These are phyloP conservation scores for Penicillium sp. DNA, from an alignment of 2,329 filamentous ascomycete genomes.

Conservation along the genomic window DNA sequence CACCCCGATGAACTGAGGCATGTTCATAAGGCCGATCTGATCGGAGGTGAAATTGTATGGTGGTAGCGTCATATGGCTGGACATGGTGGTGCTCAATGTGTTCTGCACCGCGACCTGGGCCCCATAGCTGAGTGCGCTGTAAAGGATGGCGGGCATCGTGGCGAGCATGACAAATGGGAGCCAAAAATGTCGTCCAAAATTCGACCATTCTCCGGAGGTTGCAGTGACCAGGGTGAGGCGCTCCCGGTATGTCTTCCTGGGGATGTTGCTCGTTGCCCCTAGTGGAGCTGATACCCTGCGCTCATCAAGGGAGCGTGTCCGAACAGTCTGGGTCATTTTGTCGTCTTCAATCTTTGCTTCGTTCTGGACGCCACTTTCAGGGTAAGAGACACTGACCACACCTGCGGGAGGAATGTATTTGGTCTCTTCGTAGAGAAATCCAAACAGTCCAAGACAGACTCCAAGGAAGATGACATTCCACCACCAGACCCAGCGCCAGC, in stretches of 20 bases:
- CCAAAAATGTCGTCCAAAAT: conserved; percentile 11
- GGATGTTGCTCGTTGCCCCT: neutral
- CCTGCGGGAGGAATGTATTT: conserved; percentile 19
- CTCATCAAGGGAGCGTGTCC: neutral
- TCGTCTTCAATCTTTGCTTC: neutral
- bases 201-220: neutral
- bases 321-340: neutral
- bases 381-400: neutral
- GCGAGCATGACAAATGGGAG: conserved; percentile 35
- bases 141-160: conserved; percentile 56
- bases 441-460: conserved; percentile 43
- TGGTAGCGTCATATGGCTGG: conserved; percentile 41
- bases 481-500: conserved; percentile 59
- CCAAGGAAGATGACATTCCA: conserved; percentile 50
- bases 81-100: conserved; percentile 44
- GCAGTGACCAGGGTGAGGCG: conserved; percentile 42
- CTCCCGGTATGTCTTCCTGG: conserved; percentile 42
- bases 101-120: conserved; percentile 42
- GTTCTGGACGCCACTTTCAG: too few relatives aligned
- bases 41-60: conserved; percentile 48
- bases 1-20: conserved; percentile 47
- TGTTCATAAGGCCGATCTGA: conserved; percentile 45
- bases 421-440: conserved; percentile 53
- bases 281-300: neutral
- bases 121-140: conserved; percentile 46